phyloP scores from a whole-genome alignment of 306 rosid species.

The Dryas alaskensis region DNA sequence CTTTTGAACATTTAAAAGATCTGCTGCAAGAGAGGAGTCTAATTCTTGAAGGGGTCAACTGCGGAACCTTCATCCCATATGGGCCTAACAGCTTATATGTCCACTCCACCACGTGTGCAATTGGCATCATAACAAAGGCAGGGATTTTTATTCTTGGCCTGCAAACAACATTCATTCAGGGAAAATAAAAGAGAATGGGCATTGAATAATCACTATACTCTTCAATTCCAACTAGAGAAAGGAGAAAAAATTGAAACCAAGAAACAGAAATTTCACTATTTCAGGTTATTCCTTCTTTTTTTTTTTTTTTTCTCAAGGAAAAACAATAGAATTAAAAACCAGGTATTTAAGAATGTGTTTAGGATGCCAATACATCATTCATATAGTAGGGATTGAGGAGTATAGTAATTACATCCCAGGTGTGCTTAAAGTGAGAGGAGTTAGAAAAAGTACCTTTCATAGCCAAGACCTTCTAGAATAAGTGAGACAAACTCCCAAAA shows the following conservation, averaged over 20 bases:
- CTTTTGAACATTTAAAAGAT: conserved; percentile 81
- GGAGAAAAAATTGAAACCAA: neutral
- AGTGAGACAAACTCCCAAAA: conserved; percentile 92
- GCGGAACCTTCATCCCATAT: conserved; percentile 96
- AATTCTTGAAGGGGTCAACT: conserved; percentile 92
- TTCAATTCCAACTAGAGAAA: neutral
- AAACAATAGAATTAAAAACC: neutral
- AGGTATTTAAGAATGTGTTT: neutral
- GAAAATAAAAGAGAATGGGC: conserved; percentile 3
- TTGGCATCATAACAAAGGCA: conserved; percentile 69
- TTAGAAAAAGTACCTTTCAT: conserved; percentile 54
- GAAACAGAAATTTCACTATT: conserved; percentile 7
- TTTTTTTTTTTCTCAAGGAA: too few species aligned
- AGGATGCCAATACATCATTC: neutral
- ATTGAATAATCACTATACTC: conserved; percentile 3
- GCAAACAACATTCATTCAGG: conserved; percentile 49
- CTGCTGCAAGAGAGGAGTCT: conserved; percentile 84
- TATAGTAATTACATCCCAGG: neutral
- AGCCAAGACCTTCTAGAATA: conserved; percentile 86
- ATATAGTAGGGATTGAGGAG: neutral
- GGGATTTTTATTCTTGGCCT: conserved; percentile 93
- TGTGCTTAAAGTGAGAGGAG: neutral
- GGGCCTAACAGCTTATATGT: conserved; percentile 77
- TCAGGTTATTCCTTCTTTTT: neutral
- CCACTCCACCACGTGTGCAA: conserved; percentile 83